Conservation (phyloP, 2,329 filamentous ascomycete species). For the Penicillium sp. region DNA sequence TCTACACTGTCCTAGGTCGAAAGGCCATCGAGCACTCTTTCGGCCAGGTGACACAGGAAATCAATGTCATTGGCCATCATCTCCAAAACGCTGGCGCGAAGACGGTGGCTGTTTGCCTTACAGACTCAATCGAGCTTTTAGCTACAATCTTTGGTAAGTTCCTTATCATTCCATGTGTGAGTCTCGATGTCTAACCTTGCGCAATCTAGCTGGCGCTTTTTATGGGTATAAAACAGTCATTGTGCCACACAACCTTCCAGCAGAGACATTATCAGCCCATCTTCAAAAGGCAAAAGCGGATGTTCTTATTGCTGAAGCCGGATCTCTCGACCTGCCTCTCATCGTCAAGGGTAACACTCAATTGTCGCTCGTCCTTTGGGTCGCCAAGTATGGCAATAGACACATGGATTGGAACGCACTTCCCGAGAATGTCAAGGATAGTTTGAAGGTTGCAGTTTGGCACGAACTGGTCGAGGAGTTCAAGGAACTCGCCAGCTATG, state of each 20-base stretch:
- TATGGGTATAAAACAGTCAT: constrained; percentile 78
- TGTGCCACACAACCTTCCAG: constrained; percentile 69
- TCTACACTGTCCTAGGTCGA: constrained; percentile 71
- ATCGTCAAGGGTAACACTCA: constrained; percentile 60
- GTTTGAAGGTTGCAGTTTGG: constrained; percentile 80
- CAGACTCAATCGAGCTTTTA: constrained; percentile 85
- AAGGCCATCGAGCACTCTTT: constrained; percentile 64
- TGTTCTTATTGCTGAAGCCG: constrained; percentile 72
- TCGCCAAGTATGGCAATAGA: constrained; percentile 78
- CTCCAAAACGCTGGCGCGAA: constrained; percentile 59
- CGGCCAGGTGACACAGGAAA: constrained; percentile 69
- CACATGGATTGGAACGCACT: constrained; percentile 95
- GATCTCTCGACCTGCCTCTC: constrained; percentile 70
- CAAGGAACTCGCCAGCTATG: constrained; percentile 48
- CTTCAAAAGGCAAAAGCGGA: constrained; percentile 67
- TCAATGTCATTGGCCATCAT: constrained; percentile 76
- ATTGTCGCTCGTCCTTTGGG: constrained; percentile 77
- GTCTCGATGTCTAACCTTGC: constrained; percentile 9
- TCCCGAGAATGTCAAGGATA: constrained; percentile 64
- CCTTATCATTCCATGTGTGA: not conserved
- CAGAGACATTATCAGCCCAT: constrained; percentile 61
- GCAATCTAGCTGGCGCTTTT: constrained; percentile 63
- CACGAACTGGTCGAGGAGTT: constrained; percentile 73
- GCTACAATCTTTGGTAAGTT: constrained; percentile 61
- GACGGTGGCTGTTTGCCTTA: constrained; percentile 79